Evolutionary conservation across 805 yeast genomes (phyloP), one percentile per base, ranked within the genome.

Genomic region (Sporopachydermia quercuum): DNA sequence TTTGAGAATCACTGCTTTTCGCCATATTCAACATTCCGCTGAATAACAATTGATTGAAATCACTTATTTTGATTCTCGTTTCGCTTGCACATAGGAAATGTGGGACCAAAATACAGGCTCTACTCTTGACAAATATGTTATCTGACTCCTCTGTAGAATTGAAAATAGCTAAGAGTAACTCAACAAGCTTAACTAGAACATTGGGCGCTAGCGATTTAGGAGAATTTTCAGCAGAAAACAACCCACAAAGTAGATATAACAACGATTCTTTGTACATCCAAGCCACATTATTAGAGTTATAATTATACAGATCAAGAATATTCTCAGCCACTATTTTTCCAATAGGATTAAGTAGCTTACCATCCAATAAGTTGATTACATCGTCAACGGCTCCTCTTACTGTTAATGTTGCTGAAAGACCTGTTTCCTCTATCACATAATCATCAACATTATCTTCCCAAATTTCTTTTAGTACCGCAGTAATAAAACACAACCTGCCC

Each of bases 401-500:
- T 2, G 68, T 56, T 5, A 58, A 56, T 3, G 69, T 71, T 0
- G 76, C 60, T 0, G 77, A 60, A 19, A 86, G 64, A 1, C 85
- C 95, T 2, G 83, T 66, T 42, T 82, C 86, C 27, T 74, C 78
- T 2, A 86, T 71, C 4, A 84, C 81, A 54, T 74, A 85, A 3
- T 55, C 57, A 50, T 86, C 84, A 50, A 75, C 70, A 51, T 86
- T 87, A 2, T 60, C 62, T 3, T 56, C 53, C 66, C 78, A 82
- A n/a, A 45, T 46, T 3, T 66, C 68, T 27, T 63, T 68, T 0
- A 61, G 55, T 3, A 62, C 66, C 1, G 49, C 42, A 2, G 78
- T 65, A 8, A 77, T 49, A 6, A 56, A 49, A 4, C 74, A 55
- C 5, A 70, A 53, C 3, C 48, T 46, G 1, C 64, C 46, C 4